These are phyloP conservation scores for Biscutella auriculata DNA, from an alignment of 441 rosid genomes.

Conservation along the genomic window DNA sequence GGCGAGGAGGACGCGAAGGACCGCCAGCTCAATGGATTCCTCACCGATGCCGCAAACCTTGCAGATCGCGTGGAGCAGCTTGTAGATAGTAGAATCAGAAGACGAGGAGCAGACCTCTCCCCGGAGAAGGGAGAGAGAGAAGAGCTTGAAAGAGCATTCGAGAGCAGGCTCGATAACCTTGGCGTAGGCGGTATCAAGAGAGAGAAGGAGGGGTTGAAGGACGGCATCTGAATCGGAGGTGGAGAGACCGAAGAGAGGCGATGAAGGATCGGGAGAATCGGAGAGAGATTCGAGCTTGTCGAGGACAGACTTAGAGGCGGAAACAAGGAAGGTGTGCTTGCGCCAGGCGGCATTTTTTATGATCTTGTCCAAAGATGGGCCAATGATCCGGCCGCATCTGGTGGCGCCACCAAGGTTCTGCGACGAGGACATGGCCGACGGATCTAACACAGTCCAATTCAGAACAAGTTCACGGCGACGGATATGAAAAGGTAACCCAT, in stretches of 20 bases:
- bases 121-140: slow-evolving; percentile 54
- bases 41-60: slow-evolving; percentile 58
- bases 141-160: slow-evolving; percentile 60
- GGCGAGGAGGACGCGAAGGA: slow-evolving; percentile 63
- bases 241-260: slow-evolving; percentile 51
- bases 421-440: slow-evolving; percentile 40
- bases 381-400: slow-evolving; percentile 63
- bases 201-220: slow-evolving; percentile 54
- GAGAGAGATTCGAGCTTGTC: slow-evolving; percentile 60
- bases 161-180: slow-evolving; percentile 82
- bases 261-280: slow-evolving; percentile 31
- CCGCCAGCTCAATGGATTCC: slow-evolving; percentile 60
- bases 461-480: background rate
- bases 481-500: background rate
- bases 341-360: slow-evolving; percentile 92
- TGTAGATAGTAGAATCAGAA: slow-evolving; percentile 20
- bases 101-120: slow-evolving; percentile 38
- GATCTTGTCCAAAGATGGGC: slow-evolving; percentile 77
- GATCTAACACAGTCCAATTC: slow-evolving; percentile 7
- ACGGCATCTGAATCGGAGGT: slow-evolving; percentile 46
- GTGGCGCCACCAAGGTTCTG: slow-evolving; percentile 70
- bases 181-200: slow-evolving; percentile 52
- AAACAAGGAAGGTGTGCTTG: slow-evolving; percentile 75
- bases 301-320: slow-evolving; percentile 73
- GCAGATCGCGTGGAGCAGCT: slow-evolving; percentile 42